Evolutionary conservation across 169 alveolate species (phyloP).

Genomic region (Babesia ovata): DNA sequence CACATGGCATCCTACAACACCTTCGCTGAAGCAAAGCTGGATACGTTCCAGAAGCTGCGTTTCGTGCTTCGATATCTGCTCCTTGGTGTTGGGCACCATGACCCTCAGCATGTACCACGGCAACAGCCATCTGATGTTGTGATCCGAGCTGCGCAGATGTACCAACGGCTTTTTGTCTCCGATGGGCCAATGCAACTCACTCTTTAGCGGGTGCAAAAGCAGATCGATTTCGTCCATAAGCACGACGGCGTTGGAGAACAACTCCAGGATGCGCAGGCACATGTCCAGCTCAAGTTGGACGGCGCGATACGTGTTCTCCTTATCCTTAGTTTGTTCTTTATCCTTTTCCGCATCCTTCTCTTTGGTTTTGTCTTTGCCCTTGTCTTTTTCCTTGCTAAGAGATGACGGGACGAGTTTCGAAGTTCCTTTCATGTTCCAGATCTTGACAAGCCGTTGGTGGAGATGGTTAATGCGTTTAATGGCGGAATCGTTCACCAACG

Average conservation of each 20-base stretch:
- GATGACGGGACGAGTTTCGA: neutral
- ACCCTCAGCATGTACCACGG: constrained; percentile 87
- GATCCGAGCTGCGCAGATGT: constrained; percentile 53
- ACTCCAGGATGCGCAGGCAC: constrained; percentile 74
- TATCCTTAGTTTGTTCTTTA: neutral
- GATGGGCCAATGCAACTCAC: constrained; percentile 93
- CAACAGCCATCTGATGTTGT: constrained; percentile 78
- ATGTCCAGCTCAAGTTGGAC: constrained; percentile 60
- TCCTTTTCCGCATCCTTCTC: constrained; percentile 3
- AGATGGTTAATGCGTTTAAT: constrained; percentile 69
- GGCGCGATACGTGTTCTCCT: constrained; percentile 45
- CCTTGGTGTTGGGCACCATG: constrained; percentile 61
- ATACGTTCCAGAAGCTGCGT: constrained; percentile 29
- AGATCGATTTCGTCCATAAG: constrained; percentile 90
- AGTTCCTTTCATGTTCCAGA: constrained; percentile 75
- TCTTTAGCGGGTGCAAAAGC: constrained; percentile 88
- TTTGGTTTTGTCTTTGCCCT: neutral
- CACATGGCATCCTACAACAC: constrained; percentile 67
- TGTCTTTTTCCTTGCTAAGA: neutral
- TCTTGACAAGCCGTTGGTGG: constrained; percentile 70
- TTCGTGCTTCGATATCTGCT: constrained; percentile 44
- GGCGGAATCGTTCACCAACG: constrained; percentile 57
- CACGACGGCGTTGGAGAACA: constrained; percentile 77
- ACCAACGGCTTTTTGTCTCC: constrained; percentile 79
- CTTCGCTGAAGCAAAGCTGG: constrained; percentile 47